Evolutionary conservation across 192 early-diverging fungal genomes (phyloP), one percentile per base, ranked within the genome.

Genomic region (Chytriomyces confervae): DNA sequence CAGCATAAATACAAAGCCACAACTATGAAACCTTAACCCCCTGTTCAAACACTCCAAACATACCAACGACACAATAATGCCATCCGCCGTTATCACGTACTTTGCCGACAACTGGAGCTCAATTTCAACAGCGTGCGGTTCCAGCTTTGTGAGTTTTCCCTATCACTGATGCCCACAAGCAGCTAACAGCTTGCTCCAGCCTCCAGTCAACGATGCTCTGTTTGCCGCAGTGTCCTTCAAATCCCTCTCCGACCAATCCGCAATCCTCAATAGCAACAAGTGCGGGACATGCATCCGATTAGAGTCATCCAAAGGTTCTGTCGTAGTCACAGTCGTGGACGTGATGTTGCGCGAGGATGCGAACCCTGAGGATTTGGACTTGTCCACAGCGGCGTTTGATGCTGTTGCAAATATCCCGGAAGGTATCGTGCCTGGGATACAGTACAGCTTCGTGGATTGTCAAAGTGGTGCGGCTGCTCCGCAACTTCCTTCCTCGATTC

Each of bases 321-420:
- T 36, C 16, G 9, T 57, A 2, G 69, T 70, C 47, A 70, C 69
- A 7, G 69, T 70, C 53, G 51, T 70, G 8, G 69, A 10, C 6
- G 69, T 70, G 7, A 70, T 70, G 69, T 53, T 70, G 69, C 69
- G 69, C n/a, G 23, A 8, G n/a, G 27, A 70, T 36, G 69, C 69
- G 27, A 57, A 70, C 50, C 20, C 69, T 7, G 20, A 70, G 9
- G 69, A 70, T 53, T 44, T 70, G 27, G 69, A 70, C 27, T 50
- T 70, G 16, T 23, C 18, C 4, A 70, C n/a, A 5, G 50, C 69
- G 13, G 69, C 69, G 10, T 70, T 70, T 27, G 47, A 4, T 50
- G 66, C 43, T 9, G 16, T 68, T 11, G 16, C 23, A 5, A 11
- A 23, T 24, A 23, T 23, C 8, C 7, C 50, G 7, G 5, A 50